Evolutionary conservation across 805 yeast genomes (phyloP), one percentile per base, ranked within the genome.

Genomic region (Ogataea methanolica): DNA sequence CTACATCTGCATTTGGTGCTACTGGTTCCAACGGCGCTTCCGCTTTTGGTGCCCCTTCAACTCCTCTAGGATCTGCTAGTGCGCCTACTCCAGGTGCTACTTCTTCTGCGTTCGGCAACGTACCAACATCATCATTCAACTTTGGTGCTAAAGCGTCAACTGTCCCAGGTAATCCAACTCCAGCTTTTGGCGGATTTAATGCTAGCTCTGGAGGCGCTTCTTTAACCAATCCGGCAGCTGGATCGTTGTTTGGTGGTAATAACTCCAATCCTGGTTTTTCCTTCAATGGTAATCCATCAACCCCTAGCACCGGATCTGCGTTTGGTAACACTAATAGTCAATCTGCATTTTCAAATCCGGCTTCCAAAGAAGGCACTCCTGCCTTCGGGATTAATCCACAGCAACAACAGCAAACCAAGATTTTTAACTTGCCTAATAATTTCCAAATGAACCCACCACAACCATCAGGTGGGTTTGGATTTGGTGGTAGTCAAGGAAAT

Each of bases 361-460:
- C 40, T 36, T 48, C 55, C 2, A 42, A 39, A 26, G 43, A 44
- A 17, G n/a, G 43, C 12, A 48, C 53, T 16, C 49, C 50, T 21
- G 46, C 45, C 14, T 45, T 49, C 37, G 40, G 49, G 7, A 2
- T 37, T 7, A 43, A 45, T 14, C 43, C 52, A 12, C 56, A 55
- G n/a, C 54, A 53, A 38, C 56, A 36, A 22, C 53, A 48, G 38
- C 31, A 19, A 15, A 48, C 45, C 36, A 49, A 53, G 46, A 53
- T 55, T 29, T 57, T 57, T 51, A 54, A 55, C 33, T 50, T 53
- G 1, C 4, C 39, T 6, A 21, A 16, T 14, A 16, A 5, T n/a
- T 35, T 42, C 33, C 47, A 47, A 34, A 54, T 46, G 31, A 49
- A 48, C 8, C 46, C 44, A 16, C 45, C 43, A 7, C 49, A 39